Evolutionary conservation across 2,329 filamentous ascomycete species (phyloP), one percentile per base, ranked within the genome.

Genomic region (Hypoxylon sp.): DNA sequence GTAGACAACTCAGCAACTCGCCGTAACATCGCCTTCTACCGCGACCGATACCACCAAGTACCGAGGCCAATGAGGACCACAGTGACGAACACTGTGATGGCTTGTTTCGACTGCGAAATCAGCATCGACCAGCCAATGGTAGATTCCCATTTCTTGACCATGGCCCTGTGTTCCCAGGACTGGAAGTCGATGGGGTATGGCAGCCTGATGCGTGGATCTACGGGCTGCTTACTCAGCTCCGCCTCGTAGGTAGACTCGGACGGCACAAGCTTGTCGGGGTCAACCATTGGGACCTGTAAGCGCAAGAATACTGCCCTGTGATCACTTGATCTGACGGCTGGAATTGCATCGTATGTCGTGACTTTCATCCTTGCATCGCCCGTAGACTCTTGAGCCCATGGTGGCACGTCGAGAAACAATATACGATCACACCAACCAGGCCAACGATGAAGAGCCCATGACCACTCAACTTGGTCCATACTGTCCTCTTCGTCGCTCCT

Each of bases 371-470:
- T 69, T 59, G 51, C 75, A 13, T 70, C 64, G 17, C 60, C 61
- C 46, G 56, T 71, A 10, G 65, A 51, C 3, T 78, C 75, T 47
- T 79, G 79, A 42, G 84, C 76, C 85, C 87, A 89, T 21, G 79
- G 79, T 19, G 87, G 88, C 21, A 86, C 81, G 56, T 91, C 88
- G 2, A 95, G 83, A 79, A 90, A 98, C 19, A 98, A 83, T 19
- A 98, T 91, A 2, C 96, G 89, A 79, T 98, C 96, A 75, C 94
- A 97, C 96, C 95, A 98, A 75, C 91, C 91, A 0, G 96, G 94
- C 86, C 93, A 97, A 50, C 96, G 90, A 78, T 97, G 92, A 63
- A 85, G 83, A 6, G 94, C 92, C 87, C 94, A 98, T 32, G 84
- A 81, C 90, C 92, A 95, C 10, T 83, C 81, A 3, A 86, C 80